Conservation (phyloP, 192 early-diverging fungal genomes). For the Coemansia sp. region DNA sequence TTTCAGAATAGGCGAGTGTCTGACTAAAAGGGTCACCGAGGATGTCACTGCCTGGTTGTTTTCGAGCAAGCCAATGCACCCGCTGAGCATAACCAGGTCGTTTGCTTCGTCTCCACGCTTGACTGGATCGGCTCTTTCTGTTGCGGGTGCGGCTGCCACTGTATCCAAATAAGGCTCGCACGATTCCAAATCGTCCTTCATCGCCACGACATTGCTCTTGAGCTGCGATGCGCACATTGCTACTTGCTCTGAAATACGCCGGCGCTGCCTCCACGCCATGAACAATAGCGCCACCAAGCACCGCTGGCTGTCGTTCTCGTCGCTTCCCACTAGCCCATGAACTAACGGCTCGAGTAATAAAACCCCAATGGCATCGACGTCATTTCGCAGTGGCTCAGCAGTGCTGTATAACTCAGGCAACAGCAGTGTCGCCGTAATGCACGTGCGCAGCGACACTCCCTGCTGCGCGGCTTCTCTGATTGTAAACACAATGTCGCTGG, state of each 20-base stretch:
- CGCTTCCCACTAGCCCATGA: background rate
- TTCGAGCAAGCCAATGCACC: background rate
- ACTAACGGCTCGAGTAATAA: conserved; percentile 10
- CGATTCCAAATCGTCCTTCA: conserved; percentile 1
- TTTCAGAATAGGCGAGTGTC: conserved; percentile 30
- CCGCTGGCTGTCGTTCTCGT: background rate
- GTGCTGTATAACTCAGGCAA: conserved; percentile 17
- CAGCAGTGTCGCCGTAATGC: conserved; percentile 25
- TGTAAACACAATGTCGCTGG: conserved; percentile 7
- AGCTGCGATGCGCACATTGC: conserved; percentile 5
- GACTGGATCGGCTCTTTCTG: background rate
- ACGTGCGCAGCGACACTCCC: conserved; percentile 3
- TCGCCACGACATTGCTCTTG: conserved; percentile 2
- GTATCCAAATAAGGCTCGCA: background rate
- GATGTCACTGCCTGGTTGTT: conserved; percentile 12
- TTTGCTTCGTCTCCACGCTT: too few species aligned
- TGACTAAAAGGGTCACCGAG: conserved; percentile 16
- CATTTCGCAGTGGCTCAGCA: background rate
- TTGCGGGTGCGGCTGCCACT: background rate
- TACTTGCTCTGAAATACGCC: background rate
- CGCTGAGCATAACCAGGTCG: conserved; percentile 12
- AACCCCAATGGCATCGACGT: background rate
- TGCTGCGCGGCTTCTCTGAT: background rate
- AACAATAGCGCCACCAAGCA: conserved; percentile 25
- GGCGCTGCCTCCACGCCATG: conserved; percentile 31